These are phyloP conservation scores for Pyrenochaeta sp. DNA, from an alignment of 2,329 filamentous ascomycete genomes.

Conservation along the genomic window DNA sequence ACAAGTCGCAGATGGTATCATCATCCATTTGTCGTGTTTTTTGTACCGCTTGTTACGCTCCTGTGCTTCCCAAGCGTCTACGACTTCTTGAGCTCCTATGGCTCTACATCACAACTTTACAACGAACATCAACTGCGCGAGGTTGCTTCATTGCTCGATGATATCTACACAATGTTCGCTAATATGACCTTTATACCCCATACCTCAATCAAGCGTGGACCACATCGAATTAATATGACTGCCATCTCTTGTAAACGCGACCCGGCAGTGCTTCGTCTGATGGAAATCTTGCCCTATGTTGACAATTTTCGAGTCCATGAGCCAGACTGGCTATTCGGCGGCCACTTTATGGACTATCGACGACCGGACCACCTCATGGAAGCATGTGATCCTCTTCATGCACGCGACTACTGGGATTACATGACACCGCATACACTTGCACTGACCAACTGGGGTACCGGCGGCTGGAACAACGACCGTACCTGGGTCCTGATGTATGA, in stretches of 20 bases:
- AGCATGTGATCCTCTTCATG: conserved; percentile 2
- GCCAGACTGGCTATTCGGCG: conserved; percentile 19
- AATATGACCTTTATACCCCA: conserved; percentile 22
- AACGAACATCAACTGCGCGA: conserved; percentile 14
- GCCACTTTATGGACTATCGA: conserved; percentile 21
- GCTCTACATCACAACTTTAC: conserved; percentile 1
- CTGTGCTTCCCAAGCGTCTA: conserved; percentile 9
- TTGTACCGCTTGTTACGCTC: conserved; percentile 10
- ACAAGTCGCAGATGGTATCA: conserved; percentile 11
- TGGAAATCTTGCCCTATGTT: conserved; percentile 26
- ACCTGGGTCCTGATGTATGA: conserved; percentile 20
- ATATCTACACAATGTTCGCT: conserved; percentile 17
- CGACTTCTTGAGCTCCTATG: not conserved
- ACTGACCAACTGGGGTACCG: conserved; percentile 18
- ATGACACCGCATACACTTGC: conserved; percentile 9
- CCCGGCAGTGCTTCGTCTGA: conserved; percentile 15
- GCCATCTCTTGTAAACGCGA: conserved; percentile 13
- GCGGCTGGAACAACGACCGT: conserved; percentile 17
- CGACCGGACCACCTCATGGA: conserved; percentile 4
- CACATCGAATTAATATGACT: conserved; percentile 21
- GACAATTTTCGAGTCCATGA: conserved; percentile 7
- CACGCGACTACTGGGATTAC: conserved; percentile 4
- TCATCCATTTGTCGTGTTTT: conserved; percentile 13
- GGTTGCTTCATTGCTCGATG: conserved; percentile 18
- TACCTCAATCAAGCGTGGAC: conserved; percentile 18